These are phyloP conservation scores for Dioszegia aurantiaca DNA, from an alignment of 768 basidiomycete genomes.

Conservation along the genomic window DNA sequence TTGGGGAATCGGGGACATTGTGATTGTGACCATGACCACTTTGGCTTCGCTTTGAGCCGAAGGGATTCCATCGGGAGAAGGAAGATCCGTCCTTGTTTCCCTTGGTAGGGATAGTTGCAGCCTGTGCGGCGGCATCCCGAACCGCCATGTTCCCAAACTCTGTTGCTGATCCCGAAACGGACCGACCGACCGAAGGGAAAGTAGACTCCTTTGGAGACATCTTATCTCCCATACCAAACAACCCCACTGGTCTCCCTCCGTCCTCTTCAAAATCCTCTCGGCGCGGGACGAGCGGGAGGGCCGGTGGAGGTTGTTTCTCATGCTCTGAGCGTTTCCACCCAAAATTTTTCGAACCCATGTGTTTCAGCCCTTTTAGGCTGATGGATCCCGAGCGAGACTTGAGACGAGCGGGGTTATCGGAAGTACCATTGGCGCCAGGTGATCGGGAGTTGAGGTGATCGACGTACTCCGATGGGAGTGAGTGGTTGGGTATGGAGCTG, in stretches of 20 bases:
- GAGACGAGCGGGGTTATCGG: not conserved
- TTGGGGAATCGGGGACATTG: not conserved
- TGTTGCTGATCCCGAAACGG: not conserved
- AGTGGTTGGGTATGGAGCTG: conserved; percentile 38
- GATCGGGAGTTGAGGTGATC: conserved; percentile 10
- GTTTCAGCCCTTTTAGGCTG: conserved; percentile 32
- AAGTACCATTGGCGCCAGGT: conserved; percentile 6
- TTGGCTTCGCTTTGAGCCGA: not conserved
- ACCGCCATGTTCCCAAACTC: not conserved
- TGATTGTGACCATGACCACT: too few relatives aligned
- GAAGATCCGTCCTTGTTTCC: not conserved
- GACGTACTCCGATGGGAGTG: conserved; percentile 28
- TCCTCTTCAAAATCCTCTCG: not conserved
- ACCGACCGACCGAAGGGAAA: conserved; percentile 8
- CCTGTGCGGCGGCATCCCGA: too few relatives aligned
- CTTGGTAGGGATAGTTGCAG: not conserved
- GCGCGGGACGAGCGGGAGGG: not conserved
- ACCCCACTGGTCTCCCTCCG: not conserved
- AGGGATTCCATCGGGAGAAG: conserved; percentile 11
- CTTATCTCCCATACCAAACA: conserved; percentile 4
- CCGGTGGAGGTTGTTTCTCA: conserved; percentile 13
- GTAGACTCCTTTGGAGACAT: conserved; percentile 3
- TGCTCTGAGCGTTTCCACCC: conserved; percentile 12
- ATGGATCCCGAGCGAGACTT: conserved; percentile 33
- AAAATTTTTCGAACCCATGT: conserved; percentile 14